phyloP scores from a whole-genome alignment of 768 basidiomycete species.

The Suillus subluteus region DNA sequence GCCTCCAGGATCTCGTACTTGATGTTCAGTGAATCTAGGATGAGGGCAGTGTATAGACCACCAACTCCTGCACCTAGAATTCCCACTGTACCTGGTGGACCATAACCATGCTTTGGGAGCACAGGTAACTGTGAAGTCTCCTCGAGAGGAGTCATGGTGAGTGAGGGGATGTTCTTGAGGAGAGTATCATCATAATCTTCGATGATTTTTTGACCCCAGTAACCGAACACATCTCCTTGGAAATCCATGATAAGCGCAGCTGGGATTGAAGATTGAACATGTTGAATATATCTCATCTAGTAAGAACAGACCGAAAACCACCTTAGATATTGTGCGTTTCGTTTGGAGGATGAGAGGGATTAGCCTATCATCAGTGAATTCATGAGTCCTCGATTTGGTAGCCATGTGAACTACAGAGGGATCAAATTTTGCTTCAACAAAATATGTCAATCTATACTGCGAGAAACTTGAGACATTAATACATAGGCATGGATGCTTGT shows the following conservation, averaged over 20 bases:
- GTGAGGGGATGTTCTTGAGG: slow-evolving; percentile 9
- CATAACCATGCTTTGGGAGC: slow-evolving; percentile 3
- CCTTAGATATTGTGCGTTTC: background rate
- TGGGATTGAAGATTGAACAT: background rate
- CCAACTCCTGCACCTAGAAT: slow-evolving; percentile 24
- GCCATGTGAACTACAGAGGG: too few species aligned
- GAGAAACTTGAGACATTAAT: too few species aligned
- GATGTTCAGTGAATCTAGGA: slow-evolving; percentile 45
- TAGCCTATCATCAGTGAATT: too few species aligned
- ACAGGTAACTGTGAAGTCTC: background rate
- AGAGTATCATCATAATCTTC: slow-evolving; percentile 15
- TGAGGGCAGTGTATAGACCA: slow-evolving; percentile 48
- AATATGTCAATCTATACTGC: too few species aligned
- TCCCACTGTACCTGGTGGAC: slow-evolving; percentile 17
- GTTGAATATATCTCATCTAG: background rate
- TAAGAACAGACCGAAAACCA: background rate
- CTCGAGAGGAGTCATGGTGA: background rate
- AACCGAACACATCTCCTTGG: slow-evolving; percentile 18
- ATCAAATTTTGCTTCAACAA: too few species aligned
- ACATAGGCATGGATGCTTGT: too few species aligned
- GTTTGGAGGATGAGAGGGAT: background rate
- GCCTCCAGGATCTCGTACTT: slow-evolving; percentile 52
- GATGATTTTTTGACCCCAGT: slow-evolving; percentile 13
- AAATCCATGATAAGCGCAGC: slow-evolving; percentile 14
- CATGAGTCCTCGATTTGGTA: too few species aligned